These are phyloP conservation scores for Aspergillus saccharolyticus DNA, from an alignment of 495 filamentous ascomycete species.

Conservation along the genomic window DNA sequence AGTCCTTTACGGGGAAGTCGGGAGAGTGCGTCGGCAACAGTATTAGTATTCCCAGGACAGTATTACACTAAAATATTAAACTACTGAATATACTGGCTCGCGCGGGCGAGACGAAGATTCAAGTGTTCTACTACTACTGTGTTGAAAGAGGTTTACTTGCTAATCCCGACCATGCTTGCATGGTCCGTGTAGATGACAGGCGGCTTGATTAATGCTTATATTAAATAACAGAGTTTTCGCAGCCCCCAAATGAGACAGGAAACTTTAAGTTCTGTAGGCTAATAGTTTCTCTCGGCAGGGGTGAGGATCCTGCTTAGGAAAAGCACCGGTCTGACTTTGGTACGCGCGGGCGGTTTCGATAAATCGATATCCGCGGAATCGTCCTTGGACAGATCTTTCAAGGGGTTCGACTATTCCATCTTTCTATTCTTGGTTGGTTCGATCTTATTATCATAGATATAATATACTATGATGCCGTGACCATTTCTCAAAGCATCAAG, in stretches of 20 bases:
- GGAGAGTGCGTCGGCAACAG: not conserved
- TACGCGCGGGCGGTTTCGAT: not conserved
- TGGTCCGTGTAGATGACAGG: not conserved
- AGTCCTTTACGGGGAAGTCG: not conserved
- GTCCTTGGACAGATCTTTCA: not conserved
- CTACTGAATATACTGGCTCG: not conserved
- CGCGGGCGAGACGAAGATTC: not conserved
- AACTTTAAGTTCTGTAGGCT: not conserved
- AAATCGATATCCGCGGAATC: not conserved
- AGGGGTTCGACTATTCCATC: not conserved
- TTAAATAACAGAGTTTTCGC: not conserved
- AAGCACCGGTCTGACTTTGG: not conserved
- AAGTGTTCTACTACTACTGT: not conserved
- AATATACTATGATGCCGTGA: slow-evolving; percentile 1
- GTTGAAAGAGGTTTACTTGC: not conserved
- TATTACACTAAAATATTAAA: not conserved
- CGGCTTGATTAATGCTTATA: not conserved
- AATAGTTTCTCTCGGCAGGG: not conserved
- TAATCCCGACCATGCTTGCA: not conserved
- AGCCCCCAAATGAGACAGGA: not conserved
- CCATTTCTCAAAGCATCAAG: not conserved
- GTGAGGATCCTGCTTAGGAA: not conserved
- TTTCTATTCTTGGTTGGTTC: not conserved
- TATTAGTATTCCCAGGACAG: not conserved
- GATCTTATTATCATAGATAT: not conserved